These are phyloP conservation scores for Glycine latifolia DNA, from an alignment of 306 rosid species.

Conservation along the genomic window DNA sequence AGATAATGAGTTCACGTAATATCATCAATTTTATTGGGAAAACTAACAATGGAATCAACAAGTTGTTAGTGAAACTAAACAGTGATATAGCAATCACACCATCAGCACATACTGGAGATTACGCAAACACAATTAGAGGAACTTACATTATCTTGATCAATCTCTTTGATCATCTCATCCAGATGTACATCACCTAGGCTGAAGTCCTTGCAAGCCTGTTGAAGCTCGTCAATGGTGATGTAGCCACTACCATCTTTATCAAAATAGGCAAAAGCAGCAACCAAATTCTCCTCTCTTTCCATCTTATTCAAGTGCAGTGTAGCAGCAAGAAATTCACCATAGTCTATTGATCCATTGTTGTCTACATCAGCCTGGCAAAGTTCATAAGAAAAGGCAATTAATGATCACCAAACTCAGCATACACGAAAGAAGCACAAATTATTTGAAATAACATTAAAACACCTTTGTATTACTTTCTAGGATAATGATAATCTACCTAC, in stretches of 20 bases:
- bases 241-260: constrained; percentile 92
- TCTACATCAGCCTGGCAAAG: constrained; percentile 85
- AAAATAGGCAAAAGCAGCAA: constrained; percentile 83
- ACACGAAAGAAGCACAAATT: constrained; percentile 20
- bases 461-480: constrained; percentile 27
- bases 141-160: constrained; percentile 87
- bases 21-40: constrained; percentile 19
- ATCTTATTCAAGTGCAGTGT: constrained; percentile 89
- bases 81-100: background rate
- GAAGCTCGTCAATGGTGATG: constrained; percentile 89
- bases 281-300: constrained; percentile 89
- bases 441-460: constrained; percentile 9
- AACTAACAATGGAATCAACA: background rate
- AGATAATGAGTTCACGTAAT: background rate
- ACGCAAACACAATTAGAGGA: background rate
- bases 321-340: constrained; percentile 94
- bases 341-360: constrained; percentile 86
- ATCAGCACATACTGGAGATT: background rate
- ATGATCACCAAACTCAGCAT: constrained; percentile 22
- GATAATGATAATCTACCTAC: constrained; percentile 57
- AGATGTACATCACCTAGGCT: constrained; percentile 80
- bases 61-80: constrained; percentile 5
- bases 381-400: constrained; percentile 26
- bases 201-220: constrained; percentile 78
- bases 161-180: constrained; percentile 75